phyloP scores from a whole-genome alignment of 768 basidiomycete genomes.

The Tulasnella calospora region DNA sequence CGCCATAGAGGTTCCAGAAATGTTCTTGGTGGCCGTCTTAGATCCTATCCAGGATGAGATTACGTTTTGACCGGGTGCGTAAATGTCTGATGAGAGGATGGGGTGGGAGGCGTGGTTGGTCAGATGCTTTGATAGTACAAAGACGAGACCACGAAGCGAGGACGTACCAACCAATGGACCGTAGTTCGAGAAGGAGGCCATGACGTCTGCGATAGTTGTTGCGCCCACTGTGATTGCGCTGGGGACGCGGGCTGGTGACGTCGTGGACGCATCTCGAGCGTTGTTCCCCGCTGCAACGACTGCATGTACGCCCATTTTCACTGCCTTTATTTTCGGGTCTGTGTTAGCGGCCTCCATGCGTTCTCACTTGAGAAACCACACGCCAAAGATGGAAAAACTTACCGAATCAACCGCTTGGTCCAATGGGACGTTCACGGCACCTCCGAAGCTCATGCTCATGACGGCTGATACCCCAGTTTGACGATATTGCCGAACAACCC shows the following conservation, averaged over 20 bases:
- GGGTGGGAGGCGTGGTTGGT: background rate
- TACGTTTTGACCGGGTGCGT: slow-evolving; percentile 27
- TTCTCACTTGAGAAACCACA: background rate
- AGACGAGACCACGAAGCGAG: background rate
- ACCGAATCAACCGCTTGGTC: slow-evolving; percentile 37
- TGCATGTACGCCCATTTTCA: slow-evolving; percentile 25
- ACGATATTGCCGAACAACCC: slow-evolving; percentile 32
- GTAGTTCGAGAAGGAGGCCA: slow-evolving; percentile 72
- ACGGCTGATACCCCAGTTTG: slow-evolving; percentile 36
- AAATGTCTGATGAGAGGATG: slow-evolving; percentile 17
- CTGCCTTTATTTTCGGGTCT: background rate
- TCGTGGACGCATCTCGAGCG: slow-evolving; percentile 26
- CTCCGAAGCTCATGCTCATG: slow-evolving; percentile 41
- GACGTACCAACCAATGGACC: slow-evolving; percentile 10
- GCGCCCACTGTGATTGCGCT: slow-evolving; percentile 30
- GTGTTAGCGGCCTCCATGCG: background rate
- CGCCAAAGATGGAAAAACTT: background rate
- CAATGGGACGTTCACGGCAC: slow-evolving; percentile 32
- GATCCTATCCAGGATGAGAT: slow-evolving; percentile 25
- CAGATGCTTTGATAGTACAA: background rate
- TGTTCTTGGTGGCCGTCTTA: slow-evolving; percentile 5
- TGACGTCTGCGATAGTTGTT: slow-evolving; percentile 63
- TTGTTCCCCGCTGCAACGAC: slow-evolving; percentile 30
- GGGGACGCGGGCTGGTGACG: slow-evolving; percentile 28
- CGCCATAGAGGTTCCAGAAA: slow-evolving; percentile 27